A percentile compares a stretch with the other conserved stretches of the same genome.
phyloP scores from a whole-genome alignment of 2,329 filamentous ascomycete genomes.

The Ascochyta pisi region DNA sequence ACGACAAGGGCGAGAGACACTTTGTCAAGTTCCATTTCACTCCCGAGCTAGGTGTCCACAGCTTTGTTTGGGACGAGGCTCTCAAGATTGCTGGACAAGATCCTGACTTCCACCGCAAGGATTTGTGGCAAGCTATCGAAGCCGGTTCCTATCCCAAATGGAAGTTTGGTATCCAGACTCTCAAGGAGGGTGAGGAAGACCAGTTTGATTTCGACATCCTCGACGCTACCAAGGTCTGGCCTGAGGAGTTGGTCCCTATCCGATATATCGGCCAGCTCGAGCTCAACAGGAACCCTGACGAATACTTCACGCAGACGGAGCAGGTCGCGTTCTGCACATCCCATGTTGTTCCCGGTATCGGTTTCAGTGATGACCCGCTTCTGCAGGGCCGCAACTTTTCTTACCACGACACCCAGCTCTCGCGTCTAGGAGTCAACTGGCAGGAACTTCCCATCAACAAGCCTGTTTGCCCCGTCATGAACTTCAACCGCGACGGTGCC shows the following conservation, averaged over 20 bases:
- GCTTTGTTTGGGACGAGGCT: slow-evolving; percentile 80
- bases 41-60: slow-evolving; percentile 76
- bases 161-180: slow-evolving; percentile 82
- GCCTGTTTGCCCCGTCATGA: slow-evolving; percentile 76
- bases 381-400: slow-evolving; percentile 75
- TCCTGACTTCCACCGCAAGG: slow-evolving; percentile 82
- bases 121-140: slow-evolving; percentile 76
- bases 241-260: slow-evolving; percentile 76
- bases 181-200: slow-evolving; percentile 73
- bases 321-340: slow-evolving; percentile 83
- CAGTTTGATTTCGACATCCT: slow-evolving; percentile 87
- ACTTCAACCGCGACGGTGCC: slow-evolving; percentile 76
- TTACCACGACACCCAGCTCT: slow-evolving; percentile 73
- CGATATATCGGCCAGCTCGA: slow-evolving; percentile 81
- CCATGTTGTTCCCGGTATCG: slow-evolving; percentile 80
- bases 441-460: slow-evolving; percentile 79
- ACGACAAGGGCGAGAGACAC: slow-evolving; percentile 70
- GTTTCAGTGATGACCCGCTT: slow-evolving; percentile 77
- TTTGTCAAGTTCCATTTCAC: slow-evolving; percentile 84
- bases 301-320: slow-evolving; percentile 83
- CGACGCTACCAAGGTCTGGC: slow-evolving; percentile 87
- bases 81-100: slow-evolving; percentile 70
- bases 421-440: slow-evolving; percentile 75
- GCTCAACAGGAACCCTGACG: slow-evolving; percentile 79
- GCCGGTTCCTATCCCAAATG: slow-evolving; percentile 75